phyloP scores from a whole-genome alignment of 805 yeast genomes.

The Saturnispora dispora region DNA sequence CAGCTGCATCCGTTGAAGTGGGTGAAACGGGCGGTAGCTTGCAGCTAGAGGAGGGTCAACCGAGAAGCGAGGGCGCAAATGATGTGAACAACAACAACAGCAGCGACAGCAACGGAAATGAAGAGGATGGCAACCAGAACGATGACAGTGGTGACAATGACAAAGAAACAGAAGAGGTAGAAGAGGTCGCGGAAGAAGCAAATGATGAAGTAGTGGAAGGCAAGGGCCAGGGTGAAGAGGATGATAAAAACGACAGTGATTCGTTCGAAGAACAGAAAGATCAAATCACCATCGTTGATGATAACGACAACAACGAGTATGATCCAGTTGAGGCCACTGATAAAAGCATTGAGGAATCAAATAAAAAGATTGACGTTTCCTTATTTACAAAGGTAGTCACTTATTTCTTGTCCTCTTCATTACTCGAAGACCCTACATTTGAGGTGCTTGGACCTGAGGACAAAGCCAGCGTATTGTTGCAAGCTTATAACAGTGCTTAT shows the following conservation, averaged over 20 bases:
- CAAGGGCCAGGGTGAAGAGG: not conserved
- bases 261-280: not conserved
- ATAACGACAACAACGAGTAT: slow-evolving; percentile 4
- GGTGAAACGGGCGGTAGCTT: not conserved
- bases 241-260: slow-evolving; percentile 4
- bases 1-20: not conserved
- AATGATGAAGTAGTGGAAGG: not conserved
- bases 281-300: slow-evolving; percentile 1
- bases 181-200: not conserved
- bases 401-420: slow-evolving; percentile 23
- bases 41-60: not conserved
- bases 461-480: slow-evolving; percentile 28
- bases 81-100: not conserved
- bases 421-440: slow-evolving; percentile 30
- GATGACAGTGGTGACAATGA: not conserved
- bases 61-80: not conserved
- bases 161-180: not conserved
- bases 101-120: not conserved
- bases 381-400: slow-evolving; percentile 27
- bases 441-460: slow-evolving; percentile 26
- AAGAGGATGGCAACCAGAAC: not conserved
- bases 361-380: slow-evolving; percentile 30
- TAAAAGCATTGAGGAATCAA: slow-evolving; percentile 15
- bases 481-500: slow-evolving; percentile 26
- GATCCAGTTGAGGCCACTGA: not conserved